Base-by-base conservation (phyloP, 495 filamentous ascomycete genomes). In the Aspergillus funiculosus region DNA sequence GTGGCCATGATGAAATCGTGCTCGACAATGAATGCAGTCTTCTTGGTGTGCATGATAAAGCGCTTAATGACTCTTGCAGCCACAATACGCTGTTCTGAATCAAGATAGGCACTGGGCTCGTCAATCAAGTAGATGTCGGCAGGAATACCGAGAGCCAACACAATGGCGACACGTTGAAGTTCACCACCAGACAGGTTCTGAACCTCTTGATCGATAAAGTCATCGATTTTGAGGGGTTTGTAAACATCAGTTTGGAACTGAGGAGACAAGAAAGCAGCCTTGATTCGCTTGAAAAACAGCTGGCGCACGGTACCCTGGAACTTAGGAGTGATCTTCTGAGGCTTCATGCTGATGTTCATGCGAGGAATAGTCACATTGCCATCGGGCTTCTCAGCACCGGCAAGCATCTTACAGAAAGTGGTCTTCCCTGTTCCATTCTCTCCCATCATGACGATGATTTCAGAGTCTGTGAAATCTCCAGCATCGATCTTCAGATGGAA, bases 1-100 rank as follows among this genome's bases (percentile, higher is more conserved):
- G 92, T 86, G 21, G 89, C 89, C 92, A 97, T 97, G 74, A 96
- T 97, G 73, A 98, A 97, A 81, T 98, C 94, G 84, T 98, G 92
- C 81, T 98, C 92, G 56, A 97, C 92, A 51, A 98, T 80, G 65
- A 98, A 97, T 26, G 94, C 92, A 1, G 92, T 97, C 78, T 97
- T 97, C 83, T 98, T 97, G 46, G 87, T 81, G 75, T 97, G 90
- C 92, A 97, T 98, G 58, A 98, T 96, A 78, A 95, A 98, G 49
- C 92, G 84, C 75, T 98, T 98, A 73, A 98, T 98, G 56, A 97
- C 92, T 60, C 90, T 81, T 37, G 89, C 85, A 50, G 91, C 92
- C 48, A 97, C 80, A 54, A 98, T 96, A 86, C 92, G 90, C 71
- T 98, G 92, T 65, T 98, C 94, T 29, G 94, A 96, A 66, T 98